Evolutionary conservation across 1,284 basidiomycete genomes (phyloP), one percentile per base, ranked within the genome.

Genomic region (Cryptococcus wingfieldii): DNA sequence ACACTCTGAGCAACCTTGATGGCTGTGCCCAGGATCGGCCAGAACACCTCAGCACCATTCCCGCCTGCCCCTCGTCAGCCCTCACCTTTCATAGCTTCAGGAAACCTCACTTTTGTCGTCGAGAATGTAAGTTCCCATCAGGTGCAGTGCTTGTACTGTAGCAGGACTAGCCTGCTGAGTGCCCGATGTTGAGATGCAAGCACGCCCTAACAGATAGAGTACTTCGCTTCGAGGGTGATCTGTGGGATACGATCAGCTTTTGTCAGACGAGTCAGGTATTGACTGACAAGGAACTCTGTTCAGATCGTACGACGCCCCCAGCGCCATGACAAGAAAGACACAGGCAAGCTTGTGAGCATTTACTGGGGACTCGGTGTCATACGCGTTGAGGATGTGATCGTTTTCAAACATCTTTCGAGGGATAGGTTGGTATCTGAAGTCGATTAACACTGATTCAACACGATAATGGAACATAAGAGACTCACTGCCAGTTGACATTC

Each of bases 401-500:
- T 54, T 59, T 31, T 76, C 73, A 48, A 77, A 74, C 51, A 72
- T 70, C 2, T 60, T 47, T 38, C 67, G 57, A 10, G 68, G 69
- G n/a, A 75, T 60, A n/a, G 64, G 61, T 54, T 72, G 71, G 55
- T 72, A 69, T 56, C 69, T 71, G 23, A 8, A n/a, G 4, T n/a
- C 25, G 27, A 47, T 50, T 49, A 34, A 27, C 9, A n/a, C 12
- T 5, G 47, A 12, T 7, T 49, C 38, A n/a, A 16, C 55, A 14
- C 14, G 10, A 13, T 19, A 38, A 12, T 1, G 5, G 19, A 18
- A 50, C 19, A 23, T 23, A 23, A 3, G 19, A 42, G 4, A 68
- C 69, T 66, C 50, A 71, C 74, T 76, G 75, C 75, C 75, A 76
- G 54, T 71, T 71, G 23, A 76, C 75, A 54, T 77, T 72, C 49